Base-by-base conservation (phyloP, 352 stramenopile species). In the Globisporangium uncinulatum region DNA sequence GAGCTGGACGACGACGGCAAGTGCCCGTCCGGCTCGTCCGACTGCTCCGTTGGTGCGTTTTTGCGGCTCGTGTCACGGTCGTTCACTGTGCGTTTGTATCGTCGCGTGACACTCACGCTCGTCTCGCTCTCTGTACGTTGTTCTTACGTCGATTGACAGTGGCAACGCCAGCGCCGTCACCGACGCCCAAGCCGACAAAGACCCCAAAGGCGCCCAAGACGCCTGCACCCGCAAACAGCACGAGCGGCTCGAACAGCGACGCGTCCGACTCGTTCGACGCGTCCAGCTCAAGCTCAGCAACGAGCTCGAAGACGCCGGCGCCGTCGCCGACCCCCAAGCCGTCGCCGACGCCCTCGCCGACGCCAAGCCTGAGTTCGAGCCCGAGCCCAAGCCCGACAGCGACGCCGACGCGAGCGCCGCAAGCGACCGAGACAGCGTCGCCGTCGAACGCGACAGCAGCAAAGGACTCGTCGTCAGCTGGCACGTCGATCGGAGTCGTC, bases 401-500 rank as follows among this genome's bases (percentile, higher is more conserved):
- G 8, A 51, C 67, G 13, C 61, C 62, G 0, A 53, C 58, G 6
- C 56, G 61, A 3, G 44, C 45, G 4, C 61, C 59, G 17, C 37
- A 64, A n/a, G 51, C 29, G 4, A 73, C 51, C 10, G 42, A 59
- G 63, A 67, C 36, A 32, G 32, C 24, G 62, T 53, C 56, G 44
- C 47, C 68, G 3, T 70, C 74, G 4, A 84, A 76, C 56, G 70
- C 70, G 14, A 57, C 69, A 7, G 65, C 58, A 9, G 65, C 57
- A 6, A 64, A 59, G 14, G 59, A 59, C 15, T 58, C 55, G 13
- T 56, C 60, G 15, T n/a, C n/a, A n/a, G 71, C 61, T 15, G 66
- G 61, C 43, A 71, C 49, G 36, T 75, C 75, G 49, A 46, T 73
- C 37, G 65, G 69, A n/a, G 43, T 87, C 45, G 81, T 89, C 54